phyloP scores from a whole-genome alignment of 2,329 filamentous ascomycete genomes.

The Westerdykella sp. region DNA sequence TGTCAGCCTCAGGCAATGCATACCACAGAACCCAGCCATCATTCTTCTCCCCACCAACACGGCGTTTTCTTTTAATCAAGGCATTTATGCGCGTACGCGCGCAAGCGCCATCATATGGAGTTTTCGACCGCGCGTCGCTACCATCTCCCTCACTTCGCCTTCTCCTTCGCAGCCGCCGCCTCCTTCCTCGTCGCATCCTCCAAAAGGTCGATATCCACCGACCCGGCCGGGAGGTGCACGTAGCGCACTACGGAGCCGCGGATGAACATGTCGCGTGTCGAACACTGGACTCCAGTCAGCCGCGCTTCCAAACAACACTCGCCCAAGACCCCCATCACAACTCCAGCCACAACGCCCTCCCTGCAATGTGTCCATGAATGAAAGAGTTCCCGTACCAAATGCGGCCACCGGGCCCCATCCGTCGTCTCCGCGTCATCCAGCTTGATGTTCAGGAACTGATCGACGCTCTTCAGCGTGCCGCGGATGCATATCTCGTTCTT shows the following conservation, averaged over 20 bases:
- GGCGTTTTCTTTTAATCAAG: too few species aligned
- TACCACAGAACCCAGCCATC: too few species aligned
- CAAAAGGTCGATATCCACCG: conserved; percentile 77
- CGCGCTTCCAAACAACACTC: background rate
- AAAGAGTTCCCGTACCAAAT: conserved; percentile 55
- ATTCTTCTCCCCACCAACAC: too few species aligned
- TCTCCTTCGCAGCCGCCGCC: conserved; percentile 32
- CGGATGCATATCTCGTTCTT: conserved; percentile 99
- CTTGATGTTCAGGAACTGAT: conserved; percentile 99
- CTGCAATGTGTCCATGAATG: too few species aligned
- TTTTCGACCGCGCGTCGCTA: too few species aligned
- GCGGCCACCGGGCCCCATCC: conserved; percentile 90
- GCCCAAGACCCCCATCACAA: too few species aligned
- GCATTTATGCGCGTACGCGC: too few species aligned
- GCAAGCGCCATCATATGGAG: too few species aligned
- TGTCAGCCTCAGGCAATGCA: too few species aligned
- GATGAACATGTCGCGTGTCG: conserved; percentile 95
- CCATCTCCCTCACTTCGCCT: conserved; percentile 27
- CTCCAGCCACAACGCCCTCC: too few species aligned
- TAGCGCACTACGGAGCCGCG: conserved; percentile 89
- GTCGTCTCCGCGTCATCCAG: conserved; percentile 90
- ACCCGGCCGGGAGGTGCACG: conserved; percentile 74
- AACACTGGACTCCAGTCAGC: conserved; percentile 47
- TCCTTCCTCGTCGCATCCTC: conserved; percentile 67
- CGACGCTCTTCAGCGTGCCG: conserved; percentile 91